Evolutionary conservation across 2,329 filamentous ascomycete genomes (phyloP), one percentile per base, ranked within the genome.

Genomic region (Fusarium sacchari): DNA sequence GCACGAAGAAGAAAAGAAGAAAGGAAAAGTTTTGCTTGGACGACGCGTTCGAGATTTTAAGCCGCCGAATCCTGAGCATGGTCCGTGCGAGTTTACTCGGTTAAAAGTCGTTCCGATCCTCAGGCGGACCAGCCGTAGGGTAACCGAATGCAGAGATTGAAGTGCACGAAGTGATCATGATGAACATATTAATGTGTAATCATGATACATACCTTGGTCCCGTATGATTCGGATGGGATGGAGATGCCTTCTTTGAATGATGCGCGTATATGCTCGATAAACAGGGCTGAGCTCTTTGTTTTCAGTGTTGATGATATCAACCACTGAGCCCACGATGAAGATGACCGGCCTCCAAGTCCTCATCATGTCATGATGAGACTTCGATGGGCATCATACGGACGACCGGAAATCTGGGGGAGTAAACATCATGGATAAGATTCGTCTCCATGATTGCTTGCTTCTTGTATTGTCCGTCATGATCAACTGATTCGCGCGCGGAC

Each of bases 1-100:
- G 92, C 93, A 95, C 92, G 87, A 94, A 88, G 90, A 88, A 88
- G 85, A 85, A 87, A 89, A 89, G 84, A 80, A 83, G 79, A 84
- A 84, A 85, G 82, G 83, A 80, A 82, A 78, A 80, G 79, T 72
- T 57, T 1, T 44, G 74, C 76, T 80, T 75, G n/a, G 26, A 26
- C 30, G 49, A 36, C 55, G 64, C 55, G 62, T 57, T 67, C 50
- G 71, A 73, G 71, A 75, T 70, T 81, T 82, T 82, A 81, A 80
- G 57, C 60, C 26, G 39, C 60, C 37, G 58, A 14, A 26, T 26
- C 32, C 32, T 26, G 34, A 5, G 11, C 26, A 20, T 69, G 67
- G 67, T 69, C 67, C 42, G 67, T 69, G 67, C 67, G 17, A n/a
- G 2, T 5, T 10, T 37, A 55, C 47, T 52, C 24, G 69, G 50